Base-by-base conservation (phyloP, 208 protist species). In the Trypanosoma lewisi region DNA sequence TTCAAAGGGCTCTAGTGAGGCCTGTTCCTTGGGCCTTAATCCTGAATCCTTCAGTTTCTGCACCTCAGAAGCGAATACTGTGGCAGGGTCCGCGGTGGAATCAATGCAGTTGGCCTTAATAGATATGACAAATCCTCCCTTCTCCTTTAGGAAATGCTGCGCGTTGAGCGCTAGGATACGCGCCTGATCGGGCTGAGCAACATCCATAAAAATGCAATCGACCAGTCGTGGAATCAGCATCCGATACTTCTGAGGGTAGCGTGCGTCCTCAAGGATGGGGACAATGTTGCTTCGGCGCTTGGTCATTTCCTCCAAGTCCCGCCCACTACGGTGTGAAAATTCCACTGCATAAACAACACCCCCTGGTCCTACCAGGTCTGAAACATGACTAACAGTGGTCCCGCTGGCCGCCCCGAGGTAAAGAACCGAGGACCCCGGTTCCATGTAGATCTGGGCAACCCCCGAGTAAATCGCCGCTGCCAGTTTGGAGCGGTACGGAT, bases 61-160 rank as follows among this genome's bases (percentile, higher is more conserved):
- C 9, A 99, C 89, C 83, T 99, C 98, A 6, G 80, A 80, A 25
- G 97, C 98, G 70, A 99, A 99, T 27, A 99, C 98, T 14, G 88
- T 83, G 41, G 91, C 95, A 17, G 99, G 82, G 54, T 91, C 81
- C 17, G 91, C 89, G 16, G 98, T 99, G 16, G 98, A 99, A 76
- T 99, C 98, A 67, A 99, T 99, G 91, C 98, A 99, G 77, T 98
- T 99, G 27, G 99, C 98, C 89, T 99, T 99, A 82, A 99, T 99
- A 49, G 98, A 99, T 61, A 99, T 99, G 21, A 99, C 93, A 78
- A 99, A 99, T 75, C 98, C 90, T 57, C 99, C 99, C 25, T 93
- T 97, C 51, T 97, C 95, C 86, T 99, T 99, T 28, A 99, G 78
- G 85, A 99, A 99, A 71, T 98, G 87, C 63, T 98, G 77, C 19